Base-by-base conservation (phyloP, 1,284 basidiomycete species). In the Mycosarcoma mackinlayi region DNA sequence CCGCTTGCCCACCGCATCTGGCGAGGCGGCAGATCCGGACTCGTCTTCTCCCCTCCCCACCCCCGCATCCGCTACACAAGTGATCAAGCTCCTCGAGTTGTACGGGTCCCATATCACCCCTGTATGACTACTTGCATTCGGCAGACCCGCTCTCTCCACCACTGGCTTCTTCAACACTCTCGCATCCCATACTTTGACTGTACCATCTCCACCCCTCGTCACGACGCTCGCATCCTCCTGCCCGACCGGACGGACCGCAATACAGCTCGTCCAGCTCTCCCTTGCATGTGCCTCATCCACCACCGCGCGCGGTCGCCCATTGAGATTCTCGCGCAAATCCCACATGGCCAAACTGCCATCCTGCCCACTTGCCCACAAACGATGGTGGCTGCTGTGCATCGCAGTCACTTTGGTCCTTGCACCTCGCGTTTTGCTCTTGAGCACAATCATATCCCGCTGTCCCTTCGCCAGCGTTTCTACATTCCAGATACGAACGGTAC, bases 401-500 rank as follows among this genome's bases (percentile, higher is more conserved):
- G 90, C 84, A 6, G 91, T 92, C 14, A 98, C 90, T 80, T 93
- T 94, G 11, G 95, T 98, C 68, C 94, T 87, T 16, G 92, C 90
- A n/a, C 96, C 96, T 46, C 94, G 87, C 73, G 95, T 93, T 83
- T 95, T 97, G 18, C 92, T 94, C 84, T 94, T 95, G 72, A 97
- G 91, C 10, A 97, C 93, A 72, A 98, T 94, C 31, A 97, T 92
- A 0, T 89, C 88, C 84, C 93, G 93, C 81, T 97, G 94, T 0
- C 28, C 50, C 14, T 18, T 7, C 83, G 94, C 87, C 76, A 89
- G 90, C 76, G 92, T 89, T 76, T 92, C 90, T 9, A 90, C 87
- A 73, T 98, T 91, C 96, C 96, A 99, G 83, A 99, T 91, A 90
- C 94, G 88, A 55, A 98, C 90, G 0, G 96, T 98, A 5, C 92